Base-by-base conservation (phyloP, 1,284 basidiomycete species). In the Ceratobasidium sp. region DNA sequence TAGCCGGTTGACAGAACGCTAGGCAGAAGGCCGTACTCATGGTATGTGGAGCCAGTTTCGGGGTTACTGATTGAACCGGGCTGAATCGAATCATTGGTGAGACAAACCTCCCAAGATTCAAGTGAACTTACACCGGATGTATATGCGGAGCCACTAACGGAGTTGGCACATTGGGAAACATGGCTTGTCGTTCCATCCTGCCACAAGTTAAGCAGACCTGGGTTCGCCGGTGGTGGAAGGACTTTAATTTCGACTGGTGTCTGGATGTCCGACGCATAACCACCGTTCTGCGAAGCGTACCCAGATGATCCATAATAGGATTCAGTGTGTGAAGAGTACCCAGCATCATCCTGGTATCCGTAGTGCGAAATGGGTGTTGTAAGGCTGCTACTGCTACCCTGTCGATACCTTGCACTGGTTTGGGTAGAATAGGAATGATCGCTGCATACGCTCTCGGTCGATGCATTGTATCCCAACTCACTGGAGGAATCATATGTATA, bases 181-280 rank as follows among this genome's bases (percentile, higher is more conserved):
- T 23, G 11, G 27, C 41, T 36, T n/a, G 16, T n/a, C n/a, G n/a
- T 16, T 23, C 33, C 52, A 13, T 66, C 62, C 7, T 36, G 25
- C 59, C 50, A 66, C 2, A 33, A 8, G 30, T 52, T 50, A 29
- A 36, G 14, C 23, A 46, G 33, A 14, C 62, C 52, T 6, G 9
- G 47, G 23, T 39, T 50, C 21, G 30, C 39, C 30, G 62, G 62
- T 23, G 62, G 62, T 44, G 62, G 62, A 1, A 66, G 47, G 23
- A 66, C 52, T n/a, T 50, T 66, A 56, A 66, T 46, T 30, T 66
- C 62, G 3, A 50, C 52, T 14, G 62, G 62, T 7, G 62, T 66
- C 5, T n/a, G 52, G 30, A 21, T 16, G n/a, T 41, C 42, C 13
- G 62, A 56, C 21, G 23, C 7, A n/a, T 54, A 66, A 16, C 23